Base-by-base conservation (phyloP, 1,139 yeast genomes). In the Protomyces inundatus region DNA sequence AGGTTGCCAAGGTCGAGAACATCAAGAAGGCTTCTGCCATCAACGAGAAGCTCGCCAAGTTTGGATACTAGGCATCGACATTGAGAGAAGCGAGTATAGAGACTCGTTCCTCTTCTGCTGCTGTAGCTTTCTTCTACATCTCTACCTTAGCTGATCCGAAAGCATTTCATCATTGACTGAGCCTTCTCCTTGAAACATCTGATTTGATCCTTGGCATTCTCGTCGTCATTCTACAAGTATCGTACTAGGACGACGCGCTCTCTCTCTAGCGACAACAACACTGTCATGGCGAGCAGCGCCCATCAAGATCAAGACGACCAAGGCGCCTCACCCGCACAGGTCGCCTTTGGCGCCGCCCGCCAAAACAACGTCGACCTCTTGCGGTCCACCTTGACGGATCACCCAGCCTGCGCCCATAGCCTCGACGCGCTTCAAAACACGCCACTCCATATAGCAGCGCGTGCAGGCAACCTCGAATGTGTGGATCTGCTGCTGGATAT, bases 1-100 rank as follows among this genome's bases (percentile, higher is more conserved):
- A 87, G 80, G 88, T 89, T 87, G 93, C 90, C 88, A 81, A 87
- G 73, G 82, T 83, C 73, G 85, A 90, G 78, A 98, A 96, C 77
- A 82, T 83, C 79, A 86, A 89, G 77, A 79, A 90, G 71, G 88
- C 87, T 76, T 86, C 82, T 74, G 89, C 85, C 72, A 87, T 82
- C 75, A 82, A 88, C 73, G 79, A 85, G 81, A 82, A 86, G 81
- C 85, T 87, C 76, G 88, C 90, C 77, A 79, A 87, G 75, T 80
- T 87, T 73, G 95, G 95, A 78, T 87, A 87, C 83, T 87, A 87
- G 81, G 65, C 55, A 16, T 50, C 6, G 35, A 30, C 7, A 1
- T 32, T 4, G 42, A 4, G 42, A 37, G 42, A 14, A 37, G 48
- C 48, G 48, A 42, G 48, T 42, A 42, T 42, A 42, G 48, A 42